Evolutionary conservation across 208 protist genomes (phyloP).

Genomic region (Porcisia hertigi): DNA sequence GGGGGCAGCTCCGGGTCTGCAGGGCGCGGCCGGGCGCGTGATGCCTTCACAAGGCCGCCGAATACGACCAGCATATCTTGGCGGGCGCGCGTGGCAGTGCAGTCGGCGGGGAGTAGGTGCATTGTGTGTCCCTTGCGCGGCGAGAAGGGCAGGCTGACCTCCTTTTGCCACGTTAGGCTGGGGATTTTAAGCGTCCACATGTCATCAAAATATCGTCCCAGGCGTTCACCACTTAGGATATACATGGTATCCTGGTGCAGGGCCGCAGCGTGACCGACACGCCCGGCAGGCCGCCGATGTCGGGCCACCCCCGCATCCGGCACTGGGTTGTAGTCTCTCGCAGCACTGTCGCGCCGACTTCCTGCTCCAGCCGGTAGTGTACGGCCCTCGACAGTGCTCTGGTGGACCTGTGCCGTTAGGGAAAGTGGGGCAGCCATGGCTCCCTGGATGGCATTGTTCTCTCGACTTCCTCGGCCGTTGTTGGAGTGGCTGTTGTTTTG

Average conservation of each 20-base stretch:
- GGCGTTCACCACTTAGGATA: conserved; percentile 46
- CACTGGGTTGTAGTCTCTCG: background rate
- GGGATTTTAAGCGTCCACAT: conserved; percentile 41
- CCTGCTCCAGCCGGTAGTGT: background rate
- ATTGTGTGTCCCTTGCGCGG: conserved; percentile 52
- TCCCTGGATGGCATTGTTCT: background rate
- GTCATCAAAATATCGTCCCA: conserved; percentile 36
- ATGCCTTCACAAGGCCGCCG: conserved; percentile 37
- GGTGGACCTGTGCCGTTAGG: background rate
- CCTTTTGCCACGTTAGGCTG: conserved; percentile 25
- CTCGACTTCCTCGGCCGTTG: background rate
- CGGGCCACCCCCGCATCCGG: background rate
- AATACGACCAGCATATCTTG: conserved; percentile 53
- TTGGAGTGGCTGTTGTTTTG: conserved; percentile 1
- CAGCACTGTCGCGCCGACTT: background rate
- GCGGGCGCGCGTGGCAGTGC: conserved; percentile 30
- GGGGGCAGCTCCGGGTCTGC: conserved; percentile 32
- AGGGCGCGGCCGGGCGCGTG: conserved; percentile 19
- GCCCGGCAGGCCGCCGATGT: conserved; percentile 20
- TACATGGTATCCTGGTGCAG: conserved; percentile 41
- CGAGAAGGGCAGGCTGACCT: conserved; percentile 39
- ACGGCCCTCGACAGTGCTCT: background rate
- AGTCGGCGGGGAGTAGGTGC: conserved; percentile 36
- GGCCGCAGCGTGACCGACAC: conserved; percentile 47
- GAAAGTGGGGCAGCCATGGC: background rate